Percentiles rank a stretch among this genome's conserved stretches.
Evolutionary conservation across 1,284 basidiomycete species (phyloP).

Genomic region (Apiotrichum domesticum): DNA sequence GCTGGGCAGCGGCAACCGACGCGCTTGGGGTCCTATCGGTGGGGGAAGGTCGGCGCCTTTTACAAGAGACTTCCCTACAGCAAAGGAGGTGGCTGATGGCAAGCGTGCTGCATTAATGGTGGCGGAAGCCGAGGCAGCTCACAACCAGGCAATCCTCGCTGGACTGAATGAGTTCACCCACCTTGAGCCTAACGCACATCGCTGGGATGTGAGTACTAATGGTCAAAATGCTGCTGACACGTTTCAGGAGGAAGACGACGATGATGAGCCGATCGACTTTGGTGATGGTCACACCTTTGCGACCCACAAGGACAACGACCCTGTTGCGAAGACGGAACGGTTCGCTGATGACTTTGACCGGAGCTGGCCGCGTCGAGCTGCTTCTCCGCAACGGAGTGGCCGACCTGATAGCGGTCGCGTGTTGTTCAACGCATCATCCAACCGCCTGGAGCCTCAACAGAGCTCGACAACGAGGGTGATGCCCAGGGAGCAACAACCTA

Average conservation of each 20-base stretch:
- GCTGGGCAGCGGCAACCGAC: conserved; percentile 18
- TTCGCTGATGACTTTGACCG: conserved; percentile 77
- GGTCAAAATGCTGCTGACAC: conserved; percentile 38
- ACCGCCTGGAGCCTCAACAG: conserved; percentile 61
- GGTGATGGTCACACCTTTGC: conserved; percentile 73
- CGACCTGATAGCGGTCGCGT: conserved; percentile 48
- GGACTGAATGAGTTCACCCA: conserved; percentile 80
- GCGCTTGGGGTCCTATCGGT: conserved; percentile 18
- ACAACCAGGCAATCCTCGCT: conserved; percentile 56
- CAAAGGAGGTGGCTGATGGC: conserved; percentile 83
- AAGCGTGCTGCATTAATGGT: conserved; percentile 38
- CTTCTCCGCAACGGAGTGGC: conserved; percentile 6
- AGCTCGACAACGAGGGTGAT: conserved; percentile 37
- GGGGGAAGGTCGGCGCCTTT: conserved; percentile 10
- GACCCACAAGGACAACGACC: conserved; percentile 46
- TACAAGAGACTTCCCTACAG: conserved; percentile 67
- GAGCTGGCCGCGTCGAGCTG: conserved; percentile 66
- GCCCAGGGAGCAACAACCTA: conserved; percentile 25
- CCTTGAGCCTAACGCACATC: conserved; percentile 81
- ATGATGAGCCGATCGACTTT: conserved; percentile 85
- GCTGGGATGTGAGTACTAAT: conserved; percentile 76
- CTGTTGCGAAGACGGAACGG: conserved; percentile 40
- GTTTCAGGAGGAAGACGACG: conserved; percentile 76
- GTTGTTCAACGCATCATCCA: conserved; percentile 85
- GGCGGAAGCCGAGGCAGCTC: conserved; percentile 49